Evolutionary conservation across 2,329 filamentous ascomycete species (phyloP).

Genomic region (Phyllosticta paracitricarpa): DNA sequence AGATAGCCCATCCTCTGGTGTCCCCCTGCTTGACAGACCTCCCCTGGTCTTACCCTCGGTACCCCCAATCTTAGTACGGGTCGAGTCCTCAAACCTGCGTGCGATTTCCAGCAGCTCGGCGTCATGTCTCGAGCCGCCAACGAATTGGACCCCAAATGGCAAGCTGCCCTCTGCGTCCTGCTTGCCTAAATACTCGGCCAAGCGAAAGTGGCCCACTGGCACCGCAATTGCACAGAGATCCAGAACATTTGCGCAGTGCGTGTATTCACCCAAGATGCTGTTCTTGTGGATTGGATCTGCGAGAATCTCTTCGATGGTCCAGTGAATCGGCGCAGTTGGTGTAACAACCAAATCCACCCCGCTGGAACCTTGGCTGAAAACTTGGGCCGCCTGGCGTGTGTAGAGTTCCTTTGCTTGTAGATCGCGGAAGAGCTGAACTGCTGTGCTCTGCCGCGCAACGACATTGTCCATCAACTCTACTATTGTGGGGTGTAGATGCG

Average conservation of each 20-base stretch:
- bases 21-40: neutral
- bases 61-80: neutral
- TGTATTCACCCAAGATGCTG: slow-evolving; percentile 38
- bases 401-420: slow-evolving; percentile 23
- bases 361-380: slow-evolving; percentile 18
- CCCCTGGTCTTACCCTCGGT: neutral
- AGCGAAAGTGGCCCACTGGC: slow-evolving; percentile 37
- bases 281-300: slow-evolving; percentile 46
- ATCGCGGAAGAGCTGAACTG: slow-evolving; percentile 24
- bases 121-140: slow-evolving; percentile 30
- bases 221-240: slow-evolving; percentile 39
- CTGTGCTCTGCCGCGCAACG: slow-evolving; percentile 19
- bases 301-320: slow-evolving; percentile 43
- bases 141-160: slow-evolving; percentile 33
- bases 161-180: slow-evolving; percentile 19
- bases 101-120: slow-evolving; percentile 32
- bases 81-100: slow-evolving; percentile 17
- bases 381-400: slow-evolving; percentile 22
- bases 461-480: slow-evolving; percentile 30
- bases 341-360: slow-evolving; percentile 35
- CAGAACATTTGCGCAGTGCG: slow-evolving; percentile 52
- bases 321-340: slow-evolving; percentile 41
- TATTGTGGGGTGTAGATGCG: slow-evolving; percentile 42
- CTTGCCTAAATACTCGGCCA: slow-evolving; percentile 19
- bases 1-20: neutral